Base-by-base conservation (phyloP, 208 protist species). In the Wallacemonas sp. region DNA sequence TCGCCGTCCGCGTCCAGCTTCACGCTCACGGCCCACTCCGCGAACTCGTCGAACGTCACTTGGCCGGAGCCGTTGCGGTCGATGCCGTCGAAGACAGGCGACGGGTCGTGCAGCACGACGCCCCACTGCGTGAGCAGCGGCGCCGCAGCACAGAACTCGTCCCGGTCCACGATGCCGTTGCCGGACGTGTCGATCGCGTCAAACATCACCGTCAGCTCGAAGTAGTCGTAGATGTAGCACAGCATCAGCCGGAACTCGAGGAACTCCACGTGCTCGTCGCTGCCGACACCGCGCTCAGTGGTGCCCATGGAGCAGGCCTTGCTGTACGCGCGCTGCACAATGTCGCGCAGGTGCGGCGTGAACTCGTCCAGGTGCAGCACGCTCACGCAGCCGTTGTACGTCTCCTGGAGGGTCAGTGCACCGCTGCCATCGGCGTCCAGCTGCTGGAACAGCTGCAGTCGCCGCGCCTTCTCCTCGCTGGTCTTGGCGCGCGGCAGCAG, bases 1-100 rank as follows among this genome's bases (percentile, higher is more conserved):
- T 50, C 45, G 45, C 45, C 45, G 20, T 23, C 45, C 4, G 45
- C 45, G 45, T 50, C 20, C 45, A 50, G 16, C 45, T 50, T 42
- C 38, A 18, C 20, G 5, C 18, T 18, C n/a, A 23, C 45, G n/a
- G 45, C 45, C 45, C 76, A 86, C 14, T 31, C 57, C 18, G 70
- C 64, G 52, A 87, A 83, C 72, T 88, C 82, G 54, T 79, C 69
- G 50, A 84, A 82, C 20, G 74, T 63, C 29, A 88, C 72, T 38
- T 71, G 48, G 14, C 82, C 82, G 36, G 70, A 59, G 31, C 68
- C 72, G 69, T 85, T 74, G 26, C 23, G 55, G 54, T 88, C 82
- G 23, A 88, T 68, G 50, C 57, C 55, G 36, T 79, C 69, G 73
- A 88, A 88, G 18, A 67, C 62, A 25, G 23, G 23, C 1, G 61